These are phyloP conservation scores for Phytophthora sansomeana DNA, from an alignment of 352 stramenopile genomes.

Conservation along the genomic window DNA sequence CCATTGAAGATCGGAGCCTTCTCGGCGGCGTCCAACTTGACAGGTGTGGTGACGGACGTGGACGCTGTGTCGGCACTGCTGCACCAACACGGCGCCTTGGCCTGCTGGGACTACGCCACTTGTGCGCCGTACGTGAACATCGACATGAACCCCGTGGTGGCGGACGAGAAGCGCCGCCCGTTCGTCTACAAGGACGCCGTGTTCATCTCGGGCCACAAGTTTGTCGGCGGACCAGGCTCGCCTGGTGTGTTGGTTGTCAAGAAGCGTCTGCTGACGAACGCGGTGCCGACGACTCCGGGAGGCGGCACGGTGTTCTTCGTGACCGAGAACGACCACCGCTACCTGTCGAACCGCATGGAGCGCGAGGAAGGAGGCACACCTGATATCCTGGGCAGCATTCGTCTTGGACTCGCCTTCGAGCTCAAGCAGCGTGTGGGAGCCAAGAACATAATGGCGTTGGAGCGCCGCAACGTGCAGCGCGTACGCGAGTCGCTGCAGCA, in stretches of 20 bases:
- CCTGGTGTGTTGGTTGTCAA: conserved; percentile 97
- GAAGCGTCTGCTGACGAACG: conserved; percentile 84
- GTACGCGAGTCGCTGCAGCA: conserved; percentile 53
- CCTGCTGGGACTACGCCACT: conserved; percentile 97
- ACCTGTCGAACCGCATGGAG: conserved; percentile 81
- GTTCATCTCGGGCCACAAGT: conserved; percentile 98
- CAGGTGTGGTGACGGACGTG: conserved; percentile 93
- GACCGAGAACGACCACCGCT: conserved; percentile 71
- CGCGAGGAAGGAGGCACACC: conserved; percentile 98
- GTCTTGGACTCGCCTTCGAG: conserved; percentile 93
- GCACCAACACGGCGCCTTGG: conserved; percentile 93
- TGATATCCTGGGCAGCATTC: conserved; percentile 95
- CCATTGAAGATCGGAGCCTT: conserved; percentile 91
- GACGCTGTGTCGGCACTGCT: conserved; percentile 91
- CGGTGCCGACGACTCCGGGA: conserved; percentile 62
- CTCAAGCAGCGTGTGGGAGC: conserved; percentile 87
- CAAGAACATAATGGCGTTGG: conserved; percentile 61
- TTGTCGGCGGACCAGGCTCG: conserved; percentile 93
- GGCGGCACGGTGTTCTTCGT: conserved; percentile 71
- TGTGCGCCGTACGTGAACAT: conserved; percentile 94
- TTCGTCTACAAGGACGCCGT: conserved; percentile 93
- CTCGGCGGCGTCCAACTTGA: conserved; percentile 96
- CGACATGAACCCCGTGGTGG: conserved; percentile 96
- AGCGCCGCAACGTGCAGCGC: conserved; percentile 49
- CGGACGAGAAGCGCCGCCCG: conserved; percentile 37